Base-by-base conservation (phyloP, 2,329 filamentous ascomycete genomes). In the Dactylellina sp. region DNA sequence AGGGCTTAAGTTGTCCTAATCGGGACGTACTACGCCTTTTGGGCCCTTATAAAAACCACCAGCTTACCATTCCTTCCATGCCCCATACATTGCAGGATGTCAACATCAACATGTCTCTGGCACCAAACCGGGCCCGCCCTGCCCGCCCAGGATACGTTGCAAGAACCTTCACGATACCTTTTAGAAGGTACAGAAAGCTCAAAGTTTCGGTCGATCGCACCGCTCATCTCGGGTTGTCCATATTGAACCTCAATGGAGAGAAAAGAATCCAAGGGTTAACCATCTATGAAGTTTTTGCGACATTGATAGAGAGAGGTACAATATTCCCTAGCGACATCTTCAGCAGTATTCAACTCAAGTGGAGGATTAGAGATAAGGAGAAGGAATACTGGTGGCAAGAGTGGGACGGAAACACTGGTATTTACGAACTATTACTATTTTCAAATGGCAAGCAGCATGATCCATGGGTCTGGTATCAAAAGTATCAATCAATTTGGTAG, bases 31-130 rank as follows among this genome's bases (percentile, higher is more conserved):
- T 57, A 1, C 18, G 11, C 3, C 20, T 53, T 7, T 14, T 61
- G 5, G 20, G 7, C 24, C 37, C 65, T 1, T 68, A 60, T 16
- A 32, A 50, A 14, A 42, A 50, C 9, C 1, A 71, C 5, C 57
- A 32, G 16, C 40, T 71, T 16, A 71, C 57, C 4, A 63, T 63
- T 7, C 65, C 65, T 1, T 20, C 57, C 0, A 28, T 71, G 2
- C 65, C 65, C 7, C 57, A 71, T 28, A 71, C 65, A 1, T 24
- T 56, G 11, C 56, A 63, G 22, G 57, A 62, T 14, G 39, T 70
- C 5, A 37, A 39, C 6, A 9, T 70, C 4, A 12, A n/a, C 14
- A 61, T 70, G 9, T 11, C 16, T 7, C 32, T 61, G 24, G 40
- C 42, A 0, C 64, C 64, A 18, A 46, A 35, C 24, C 0, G 1